Conservation (phyloP, 345 rosid species). For the Moringa oleifera region DNA sequence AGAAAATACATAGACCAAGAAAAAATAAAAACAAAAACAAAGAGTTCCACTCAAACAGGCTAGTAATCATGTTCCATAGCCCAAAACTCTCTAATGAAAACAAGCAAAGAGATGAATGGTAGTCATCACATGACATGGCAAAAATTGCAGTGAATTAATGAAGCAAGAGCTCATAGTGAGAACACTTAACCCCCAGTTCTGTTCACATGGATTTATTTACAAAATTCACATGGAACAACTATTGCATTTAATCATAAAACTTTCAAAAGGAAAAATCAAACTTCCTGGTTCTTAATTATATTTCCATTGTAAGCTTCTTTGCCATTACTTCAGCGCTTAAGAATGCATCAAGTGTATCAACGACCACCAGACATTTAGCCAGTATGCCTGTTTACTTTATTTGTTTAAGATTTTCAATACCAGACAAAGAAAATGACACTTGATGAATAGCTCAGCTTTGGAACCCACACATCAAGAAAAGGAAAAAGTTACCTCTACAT, state of each 20-base stretch:
- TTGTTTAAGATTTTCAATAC: not conserved
- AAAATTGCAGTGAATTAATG: not conserved
- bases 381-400: slow-evolving; percentile 5
- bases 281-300: not conserved
- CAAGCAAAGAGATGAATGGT: not conserved
- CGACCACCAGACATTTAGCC: not conserved
- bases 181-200: not conserved
- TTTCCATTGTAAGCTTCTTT: not conserved
- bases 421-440: not conserved
- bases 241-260: too few species aligned
- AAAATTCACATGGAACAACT: too few species aligned
- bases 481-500: slow-evolving; percentile 59
- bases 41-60: not conserved
- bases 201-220: too few species aligned
- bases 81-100: not conserved
- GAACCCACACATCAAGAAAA: not conserved
- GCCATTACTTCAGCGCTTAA: not conserved
- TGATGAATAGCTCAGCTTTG: not conserved
- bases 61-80: not conserved
- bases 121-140: not conserved
- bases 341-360: not conserved
- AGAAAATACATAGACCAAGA: too few species aligned
- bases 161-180: not conserved
- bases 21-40: too few species aligned
- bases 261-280: too few species aligned